phyloP scores from a whole-genome alignment of 2,329 filamentous ascomycete species.

The Coniochaeta hoffmannii region DNA sequence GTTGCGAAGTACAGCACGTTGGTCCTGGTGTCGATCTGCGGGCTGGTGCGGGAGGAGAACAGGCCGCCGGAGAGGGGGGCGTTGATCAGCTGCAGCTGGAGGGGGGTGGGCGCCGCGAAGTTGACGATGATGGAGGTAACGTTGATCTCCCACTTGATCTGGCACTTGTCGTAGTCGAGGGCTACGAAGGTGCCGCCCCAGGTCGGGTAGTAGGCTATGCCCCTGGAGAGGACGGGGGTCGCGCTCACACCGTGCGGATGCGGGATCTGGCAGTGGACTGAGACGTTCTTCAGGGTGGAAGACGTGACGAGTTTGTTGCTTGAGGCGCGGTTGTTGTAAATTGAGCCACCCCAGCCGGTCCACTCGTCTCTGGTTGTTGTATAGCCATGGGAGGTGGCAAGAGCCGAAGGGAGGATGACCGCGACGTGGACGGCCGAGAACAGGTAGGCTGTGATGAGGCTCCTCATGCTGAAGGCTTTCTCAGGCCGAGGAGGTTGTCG shows the following conservation, averaged over 20 bases:
- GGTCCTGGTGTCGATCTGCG: slow-evolving; percentile 10
- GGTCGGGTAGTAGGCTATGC: slow-evolving; percentile 21
- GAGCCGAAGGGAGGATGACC: background rate
- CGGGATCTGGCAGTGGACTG: slow-evolving; percentile 8
- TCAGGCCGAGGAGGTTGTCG: background rate
- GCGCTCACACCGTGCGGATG: slow-evolving; percentile 11
- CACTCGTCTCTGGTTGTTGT: background rate
- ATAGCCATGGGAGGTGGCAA: background rate
- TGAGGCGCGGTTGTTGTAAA: slow-evolving; percentile 13
- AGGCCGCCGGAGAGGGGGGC: background rate
- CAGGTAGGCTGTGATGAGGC: background rate
- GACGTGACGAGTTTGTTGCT: slow-evolving; percentile 7
- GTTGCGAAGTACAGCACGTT: slow-evolving; percentile 23
- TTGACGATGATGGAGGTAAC: slow-evolving; percentile 17
- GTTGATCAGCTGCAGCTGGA: slow-evolving; percentile 2
- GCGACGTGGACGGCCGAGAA: background rate
- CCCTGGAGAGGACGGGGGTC: slow-evolving; percentile 8
- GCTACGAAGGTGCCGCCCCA: slow-evolving; percentile 23
- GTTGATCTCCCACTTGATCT: slow-evolving; percentile 19
- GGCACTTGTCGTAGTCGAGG: slow-evolving; percentile 20
- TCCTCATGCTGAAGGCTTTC: background rate
- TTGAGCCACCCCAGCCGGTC: slow-evolving; percentile 13
- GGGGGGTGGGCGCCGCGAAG: slow-evolving; percentile 6
- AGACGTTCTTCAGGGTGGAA: slow-evolving; percentile 5
- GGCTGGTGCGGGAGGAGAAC: slow-evolving; percentile 8